A percentile compares a stretch with the other conserved stretches of the same genome.
Conservation (phyloP, 78 protist genomes). For the Cavenderia fasciculata region DNA sequence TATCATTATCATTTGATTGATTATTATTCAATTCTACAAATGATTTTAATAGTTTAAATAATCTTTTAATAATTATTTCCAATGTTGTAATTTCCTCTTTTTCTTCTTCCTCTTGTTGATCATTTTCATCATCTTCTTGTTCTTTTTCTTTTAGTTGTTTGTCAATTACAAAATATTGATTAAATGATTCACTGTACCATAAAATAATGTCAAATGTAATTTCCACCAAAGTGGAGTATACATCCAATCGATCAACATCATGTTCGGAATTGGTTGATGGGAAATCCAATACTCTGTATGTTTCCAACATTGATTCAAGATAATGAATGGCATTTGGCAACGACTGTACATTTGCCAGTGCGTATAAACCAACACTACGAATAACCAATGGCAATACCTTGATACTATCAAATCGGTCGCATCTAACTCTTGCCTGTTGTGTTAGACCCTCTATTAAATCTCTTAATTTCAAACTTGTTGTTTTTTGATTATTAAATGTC, state of each 20-base stretch:
- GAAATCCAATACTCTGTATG: no score
- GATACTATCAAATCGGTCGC: neutral
- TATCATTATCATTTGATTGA: no score
- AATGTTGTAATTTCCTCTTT: neutral
- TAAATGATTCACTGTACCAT: conserved; percentile 23
- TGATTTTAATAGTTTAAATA: conserved; percentile 18
- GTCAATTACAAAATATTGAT: neutral
- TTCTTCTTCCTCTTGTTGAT: neutral
- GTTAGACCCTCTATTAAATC: neutral
- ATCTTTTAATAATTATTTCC: conserved; percentile 5
- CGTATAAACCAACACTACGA: no score
- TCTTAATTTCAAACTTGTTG: neutral
- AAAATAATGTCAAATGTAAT: conserved; percentile 13
- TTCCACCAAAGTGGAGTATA: neutral
- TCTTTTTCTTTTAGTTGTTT: neutral
- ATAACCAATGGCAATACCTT: no score
- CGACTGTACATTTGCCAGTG: no score
- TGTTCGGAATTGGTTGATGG: neutral
- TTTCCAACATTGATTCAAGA: no score
- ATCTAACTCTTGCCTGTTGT: neutral
- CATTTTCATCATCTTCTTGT: neutral
- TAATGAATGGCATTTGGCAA: no score
- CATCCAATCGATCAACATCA: neutral
- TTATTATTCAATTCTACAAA: no score
- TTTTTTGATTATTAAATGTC: neutral